Conservation (phyloP, 2,329 filamentous ascomycete species). For the Arthrobotrys pseudoclavata region DNA sequence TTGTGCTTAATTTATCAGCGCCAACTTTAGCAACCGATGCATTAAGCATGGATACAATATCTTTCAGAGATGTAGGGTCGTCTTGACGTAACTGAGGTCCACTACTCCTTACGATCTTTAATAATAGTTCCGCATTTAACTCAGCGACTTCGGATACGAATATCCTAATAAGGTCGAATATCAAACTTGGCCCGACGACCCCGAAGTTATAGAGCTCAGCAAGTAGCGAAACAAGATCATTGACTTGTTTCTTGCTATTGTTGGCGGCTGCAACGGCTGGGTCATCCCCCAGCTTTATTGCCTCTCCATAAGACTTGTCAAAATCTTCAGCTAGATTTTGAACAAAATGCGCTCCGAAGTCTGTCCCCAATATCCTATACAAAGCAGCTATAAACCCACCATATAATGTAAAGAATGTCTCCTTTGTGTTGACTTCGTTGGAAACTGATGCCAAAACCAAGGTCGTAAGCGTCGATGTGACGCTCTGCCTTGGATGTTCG, state of each 20-base stretch:
- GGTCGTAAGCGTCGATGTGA: slow-evolving; percentile 83
- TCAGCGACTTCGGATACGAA: slow-evolving; percentile 83
- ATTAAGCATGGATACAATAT: slow-evolving; percentile 85
- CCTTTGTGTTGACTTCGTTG: slow-evolving; percentile 81
- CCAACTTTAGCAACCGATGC: slow-evolving; percentile 77
- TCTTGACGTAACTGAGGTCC: slow-evolving; percentile 88
- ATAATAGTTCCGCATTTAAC: slow-evolving; percentile 86
- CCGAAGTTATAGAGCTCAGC: slow-evolving; percentile 94
- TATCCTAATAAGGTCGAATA: slow-evolving; percentile 90
- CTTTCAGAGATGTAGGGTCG: slow-evolving; percentile 87
- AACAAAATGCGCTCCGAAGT: slow-evolving; percentile 88
- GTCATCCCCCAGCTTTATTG: slow-evolving; percentile 23
- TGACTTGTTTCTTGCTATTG: slow-evolving; percentile 62
- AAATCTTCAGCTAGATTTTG: slow-evolving; percentile 83
- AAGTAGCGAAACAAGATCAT: slow-evolving; percentile 85
- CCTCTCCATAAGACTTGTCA: slow-evolving; percentile 67
- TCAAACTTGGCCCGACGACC: slow-evolving; percentile 81
- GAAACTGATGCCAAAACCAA: slow-evolving; percentile 83
- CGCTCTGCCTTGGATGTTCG: slow-evolving; percentile 85
- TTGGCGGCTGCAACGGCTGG: slow-evolving; percentile 1
- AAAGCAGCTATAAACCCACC: slow-evolving; percentile 90
- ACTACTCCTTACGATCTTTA: slow-evolving; percentile 84
- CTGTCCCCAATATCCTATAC: slow-evolving; percentile 87
- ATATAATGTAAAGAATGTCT: slow-evolving; percentile 90
- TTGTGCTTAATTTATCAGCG: slow-evolving; percentile 80